Conservation (phyloP, 2,329 filamentous ascomycete genomes). For the Remersonia thermophila region DNA sequence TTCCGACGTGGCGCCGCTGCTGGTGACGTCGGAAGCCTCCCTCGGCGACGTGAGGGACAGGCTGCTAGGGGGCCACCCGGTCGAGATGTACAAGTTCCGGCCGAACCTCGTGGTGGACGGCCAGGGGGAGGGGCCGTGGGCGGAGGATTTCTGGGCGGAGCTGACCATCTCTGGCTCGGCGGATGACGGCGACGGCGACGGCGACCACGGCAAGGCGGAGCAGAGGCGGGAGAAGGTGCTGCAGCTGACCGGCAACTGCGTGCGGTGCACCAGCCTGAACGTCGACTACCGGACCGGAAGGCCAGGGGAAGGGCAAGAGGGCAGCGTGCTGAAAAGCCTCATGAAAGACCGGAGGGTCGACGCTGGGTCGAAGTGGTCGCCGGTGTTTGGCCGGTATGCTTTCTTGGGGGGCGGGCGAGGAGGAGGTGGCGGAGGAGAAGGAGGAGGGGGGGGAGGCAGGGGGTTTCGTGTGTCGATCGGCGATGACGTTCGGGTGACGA, state of each 20-base stretch:
- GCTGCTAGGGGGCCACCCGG: conserved; percentile 33
- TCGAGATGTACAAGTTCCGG: conserved; percentile 59
- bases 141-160: conserved; percentile 63
- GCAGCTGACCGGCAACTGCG: conserved; percentile 56
- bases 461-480: conserved; percentile 11
- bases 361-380: conserved; percentile 51
- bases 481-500: conserved; percentile 34
- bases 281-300: conserved; percentile 58
- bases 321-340: conserved; percentile 55
- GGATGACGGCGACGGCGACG: neutral
- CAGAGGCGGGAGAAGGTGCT: conserved; percentile 25
- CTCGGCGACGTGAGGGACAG: conserved; percentile 52
- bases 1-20: conserved; percentile 61
- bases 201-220: neutral
- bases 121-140: conserved; percentile 37
- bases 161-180: conserved; percentile 29
- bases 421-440: too few relatives aligned
- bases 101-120: conserved; percentile 60
- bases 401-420: conserved; percentile 44
- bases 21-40: conserved; percentile 59
- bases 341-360: conserved; percentile 61
- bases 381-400: conserved; percentile 62
- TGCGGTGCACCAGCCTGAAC: conserved; percentile 56
- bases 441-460: conserved; percentile 5
- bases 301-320: conserved; percentile 41